Conservation (phyloP, 768 basidiomycete species). For the Mrakia frigida region DNA sequence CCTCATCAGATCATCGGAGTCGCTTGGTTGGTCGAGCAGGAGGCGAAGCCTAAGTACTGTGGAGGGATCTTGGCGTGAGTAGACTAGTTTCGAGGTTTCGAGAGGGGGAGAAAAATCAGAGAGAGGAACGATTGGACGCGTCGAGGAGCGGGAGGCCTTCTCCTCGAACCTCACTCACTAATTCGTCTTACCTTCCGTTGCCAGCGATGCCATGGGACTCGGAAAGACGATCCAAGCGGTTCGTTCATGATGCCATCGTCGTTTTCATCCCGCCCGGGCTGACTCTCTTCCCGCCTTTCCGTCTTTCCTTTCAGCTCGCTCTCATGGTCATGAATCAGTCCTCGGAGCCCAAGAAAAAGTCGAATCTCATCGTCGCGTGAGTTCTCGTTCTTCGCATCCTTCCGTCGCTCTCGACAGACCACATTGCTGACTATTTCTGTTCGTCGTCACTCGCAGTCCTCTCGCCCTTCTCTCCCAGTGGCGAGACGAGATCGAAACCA, state of each 20-base stretch:
- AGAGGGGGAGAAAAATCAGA: not conserved
- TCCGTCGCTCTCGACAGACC: not conserved
- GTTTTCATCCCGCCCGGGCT: not conserved
- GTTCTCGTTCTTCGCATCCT: not conserved
- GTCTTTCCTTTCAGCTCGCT: slow-evolving; percentile 55
- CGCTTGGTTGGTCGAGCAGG: slow-evolving; percentile 64
- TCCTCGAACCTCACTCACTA: too few species aligned
- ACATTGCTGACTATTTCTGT: not conserved
- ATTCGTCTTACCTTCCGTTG: not conserved
- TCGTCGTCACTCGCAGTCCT: not conserved
- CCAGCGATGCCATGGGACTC: slow-evolving; percentile 34
- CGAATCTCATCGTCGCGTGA: slow-evolving; percentile 64
- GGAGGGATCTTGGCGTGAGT: slow-evolving; percentile 41
- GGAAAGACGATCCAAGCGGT: slow-evolving; percentile 33
- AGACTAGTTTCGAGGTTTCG: not conserved
- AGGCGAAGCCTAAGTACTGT: slow-evolving; percentile 35
- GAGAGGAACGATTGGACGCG: too few species aligned
- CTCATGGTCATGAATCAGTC: slow-evolving; percentile 56
- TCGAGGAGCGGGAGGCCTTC: not conserved
- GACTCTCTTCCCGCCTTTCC: slow-evolving; percentile 25
- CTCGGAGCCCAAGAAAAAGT: slow-evolving; percentile 53
- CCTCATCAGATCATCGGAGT: slow-evolving; percentile 71
- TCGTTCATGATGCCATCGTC: not conserved
- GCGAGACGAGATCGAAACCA: slow-evolving; percentile 65
- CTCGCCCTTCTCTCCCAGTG: slow-evolving; percentile 61